Conservation (phyloP, 2,329 filamentous ascomycete genomes). For the Endoconidiophora polonica region DNA sequence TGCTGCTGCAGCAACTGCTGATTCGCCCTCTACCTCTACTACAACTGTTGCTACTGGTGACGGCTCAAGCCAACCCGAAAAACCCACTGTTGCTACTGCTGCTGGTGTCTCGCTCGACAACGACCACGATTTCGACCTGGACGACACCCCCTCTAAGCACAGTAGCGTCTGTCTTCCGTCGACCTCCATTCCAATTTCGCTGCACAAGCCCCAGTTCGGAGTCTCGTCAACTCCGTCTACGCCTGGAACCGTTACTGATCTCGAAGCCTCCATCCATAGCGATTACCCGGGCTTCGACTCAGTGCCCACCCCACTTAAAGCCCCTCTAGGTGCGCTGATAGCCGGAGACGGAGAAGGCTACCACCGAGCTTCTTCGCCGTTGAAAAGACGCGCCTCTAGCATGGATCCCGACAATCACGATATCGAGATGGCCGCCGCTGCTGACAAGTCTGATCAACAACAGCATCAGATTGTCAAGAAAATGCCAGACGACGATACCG, state of each 20-base stretch:
- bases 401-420: slow-evolving; percentile 35
- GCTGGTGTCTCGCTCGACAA: slow-evolving; percentile 15
- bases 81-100: neutral
- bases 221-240: slow-evolving; percentile 40
- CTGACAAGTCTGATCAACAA: slow-evolving; percentile 8
- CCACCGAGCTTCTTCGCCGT: slow-evolving; percentile 45
- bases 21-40: neutral
- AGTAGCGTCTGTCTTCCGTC: slow-evolving; percentile 17
- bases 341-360: slow-evolving; percentile 32
- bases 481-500: neutral
- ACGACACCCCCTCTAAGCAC: slow-evolving; percentile 32
- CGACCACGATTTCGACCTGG: slow-evolving; percentile 24
- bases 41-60: neutral
- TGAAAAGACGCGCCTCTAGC: slow-evolving; percentile 47
- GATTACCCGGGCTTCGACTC: slow-evolving; percentile 19
- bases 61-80: neutral
- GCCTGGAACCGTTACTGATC: slow-evolving; percentile 36
- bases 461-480: neutral
- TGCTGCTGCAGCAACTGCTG: slow-evolving; percentile 5
- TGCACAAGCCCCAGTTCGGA: slow-evolving; percentile 29
- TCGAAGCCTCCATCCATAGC: slow-evolving; percentile 38
- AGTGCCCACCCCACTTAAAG: slow-evolving; percentile 18
- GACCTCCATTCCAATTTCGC: neutral
- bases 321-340: slow-evolving; percentile 23
- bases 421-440: slow-evolving; percentile 13